Evolutionary conservation across 192 early-diverging fungal species (phyloP), one percentile per base, ranked within the genome.

Genomic region (Linnemannia schmuckeri): DNA sequence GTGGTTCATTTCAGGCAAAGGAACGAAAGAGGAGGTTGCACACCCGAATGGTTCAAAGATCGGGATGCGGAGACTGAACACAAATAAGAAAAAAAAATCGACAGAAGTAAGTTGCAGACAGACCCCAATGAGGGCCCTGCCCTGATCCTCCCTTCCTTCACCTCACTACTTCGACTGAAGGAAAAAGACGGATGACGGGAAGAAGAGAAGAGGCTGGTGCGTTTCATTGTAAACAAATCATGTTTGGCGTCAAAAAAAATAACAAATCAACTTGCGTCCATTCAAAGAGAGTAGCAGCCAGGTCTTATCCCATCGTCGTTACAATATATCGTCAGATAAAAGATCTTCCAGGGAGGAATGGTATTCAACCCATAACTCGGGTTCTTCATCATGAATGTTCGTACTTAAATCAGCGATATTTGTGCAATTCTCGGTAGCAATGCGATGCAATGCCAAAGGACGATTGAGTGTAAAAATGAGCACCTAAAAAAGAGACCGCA

Each of bases 401-500:
- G 49, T 33, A 30, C 61, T 12, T 12, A 6, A n/a, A 57, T 7
- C 57, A 27, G 9, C 12, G n/a, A 1, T 66, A 33, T 66, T 66
- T 66, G 61, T 27, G 4, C 27, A 33, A 66, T 66, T 24, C 10
- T 66, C 61, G 61, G 61, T 66, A 66, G 1, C 55, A 24, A 57
- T 57, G 61, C 61, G 27, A 66, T 66, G 61, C 61, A 66, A 66
- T 66, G 61, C 61, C n/a, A 9, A 35, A 5, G 6, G 61, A 3
- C 61, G 27, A 66, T 66, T 66, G 61, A 66, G 61, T 66, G 27
- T 33, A 30, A 66, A 66, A 33, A 66, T 33, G 61, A 66, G 61
- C 30, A 2, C 0, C 12, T 4, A 66, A 24, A 30, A 63, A 63
- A 66, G 27, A 66, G 61, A 66, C 49, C 27, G 61, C 61, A 66